Conservation (phyloP, 1,284 basidiomycete species). For the Irpex sp. region DNA sequence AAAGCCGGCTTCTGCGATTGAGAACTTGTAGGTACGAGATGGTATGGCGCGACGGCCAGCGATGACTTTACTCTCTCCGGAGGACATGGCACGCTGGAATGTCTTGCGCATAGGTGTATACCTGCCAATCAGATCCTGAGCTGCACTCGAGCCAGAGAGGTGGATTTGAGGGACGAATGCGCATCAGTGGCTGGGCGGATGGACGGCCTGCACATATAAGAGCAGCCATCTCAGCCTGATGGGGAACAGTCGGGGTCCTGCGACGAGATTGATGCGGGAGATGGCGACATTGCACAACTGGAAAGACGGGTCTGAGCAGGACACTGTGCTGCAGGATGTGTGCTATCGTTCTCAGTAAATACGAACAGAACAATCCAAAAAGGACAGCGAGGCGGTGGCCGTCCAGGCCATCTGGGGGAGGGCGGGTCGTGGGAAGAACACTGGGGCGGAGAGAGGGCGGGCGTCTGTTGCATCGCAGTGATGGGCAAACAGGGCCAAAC, state of each 20-base stretch:
- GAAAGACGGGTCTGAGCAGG: neutral
- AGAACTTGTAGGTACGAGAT: neutral
- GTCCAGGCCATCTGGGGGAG: neutral
- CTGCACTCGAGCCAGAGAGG: neutral
- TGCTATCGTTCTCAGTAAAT: neutral
- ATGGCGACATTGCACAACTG: neutral
- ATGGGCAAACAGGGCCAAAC: conserved; percentile 12
- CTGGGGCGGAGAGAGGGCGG: neutral
- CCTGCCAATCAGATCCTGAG: neutral
- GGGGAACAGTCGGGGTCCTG: neutral
- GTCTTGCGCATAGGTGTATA: too few relatives aligned
- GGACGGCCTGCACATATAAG: neutral
- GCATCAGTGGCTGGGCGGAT: neutral
- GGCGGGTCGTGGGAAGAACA: neutral
- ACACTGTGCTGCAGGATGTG: neutral
- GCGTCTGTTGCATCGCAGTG: neutral
- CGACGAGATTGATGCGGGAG: conserved; percentile 2
- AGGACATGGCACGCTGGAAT: neutral
- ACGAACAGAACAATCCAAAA: neutral
- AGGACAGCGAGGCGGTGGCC: neutral
- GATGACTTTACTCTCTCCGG: neutral
- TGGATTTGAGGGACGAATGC: neutral
- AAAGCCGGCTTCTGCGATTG: neutral
- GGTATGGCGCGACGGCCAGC: too few relatives aligned
- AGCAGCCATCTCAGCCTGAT: neutral